A percentile compares a stretch with the other conserved stretches of the same genome.
These are phyloP conservation scores for Macrolepiota fuliginosa DNA, from an alignment of 768 basidiomycete species.

Conservation along the genomic window DNA sequence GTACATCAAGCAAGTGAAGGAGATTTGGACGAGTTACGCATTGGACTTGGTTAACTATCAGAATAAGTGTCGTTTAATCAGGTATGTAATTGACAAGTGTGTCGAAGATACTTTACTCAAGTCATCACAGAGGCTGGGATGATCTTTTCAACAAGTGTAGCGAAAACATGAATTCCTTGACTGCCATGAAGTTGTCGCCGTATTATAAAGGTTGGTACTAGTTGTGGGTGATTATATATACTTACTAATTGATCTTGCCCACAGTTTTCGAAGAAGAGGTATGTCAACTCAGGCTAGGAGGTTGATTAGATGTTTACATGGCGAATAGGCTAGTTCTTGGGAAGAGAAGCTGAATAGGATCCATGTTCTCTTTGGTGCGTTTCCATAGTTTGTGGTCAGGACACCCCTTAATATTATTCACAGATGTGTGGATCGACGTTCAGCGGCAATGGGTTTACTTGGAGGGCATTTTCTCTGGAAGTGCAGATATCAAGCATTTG, in stretches of 20 bases:
- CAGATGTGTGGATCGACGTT: conserved; percentile 99
- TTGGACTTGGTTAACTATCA: conserved; percentile 97
- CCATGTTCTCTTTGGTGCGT: conserved; percentile 89
- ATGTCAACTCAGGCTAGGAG: conserved; percentile 7
- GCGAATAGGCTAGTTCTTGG: conserved; percentile 76
- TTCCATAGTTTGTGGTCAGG: neutral
- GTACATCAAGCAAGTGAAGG: conserved; percentile 94
- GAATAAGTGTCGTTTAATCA: conserved; percentile 95
- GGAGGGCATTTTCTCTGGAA: conserved; percentile 99
- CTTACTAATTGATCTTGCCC: neutral
- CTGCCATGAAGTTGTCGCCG: conserved; percentile 96
- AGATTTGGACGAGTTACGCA: conserved; percentile 94
- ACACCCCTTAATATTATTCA: conserved; percentile 10
- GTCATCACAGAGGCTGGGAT: conserved; percentile 79
- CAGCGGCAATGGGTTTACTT: conserved; percentile 99
- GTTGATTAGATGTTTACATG: conserved; percentile 13
- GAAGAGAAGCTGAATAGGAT: conserved; percentile 96
- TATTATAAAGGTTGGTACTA: conserved; percentile 83
- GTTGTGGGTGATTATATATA: neutral
- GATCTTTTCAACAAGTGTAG: conserved; percentile 96
- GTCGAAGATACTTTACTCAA: conserved; percentile 1
- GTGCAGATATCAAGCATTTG: conserved; percentile 98
- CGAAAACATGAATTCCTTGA: conserved; percentile 93
- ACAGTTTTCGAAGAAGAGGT: conserved; percentile 89
- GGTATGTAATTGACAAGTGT: conserved; percentile 37